A percentile compares a stretch with the other conserved stretches of the same genome.
Evolutionary conservation across 2,329 filamentous ascomycete species (phyloP).

Genomic region (Fusarium sp.): DNA sequence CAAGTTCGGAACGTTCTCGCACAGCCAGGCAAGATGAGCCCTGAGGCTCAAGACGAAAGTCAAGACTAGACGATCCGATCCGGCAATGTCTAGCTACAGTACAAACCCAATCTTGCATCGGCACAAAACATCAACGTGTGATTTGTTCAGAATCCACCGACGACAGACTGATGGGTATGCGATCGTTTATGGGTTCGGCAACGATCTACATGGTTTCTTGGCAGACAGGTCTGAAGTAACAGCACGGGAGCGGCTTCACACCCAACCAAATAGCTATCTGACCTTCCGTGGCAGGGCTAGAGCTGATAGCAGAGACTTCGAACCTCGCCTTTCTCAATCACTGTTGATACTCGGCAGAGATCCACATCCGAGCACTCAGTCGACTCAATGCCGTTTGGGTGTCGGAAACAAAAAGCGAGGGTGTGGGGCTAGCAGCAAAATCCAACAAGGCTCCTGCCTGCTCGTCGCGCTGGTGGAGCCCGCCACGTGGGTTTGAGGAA

Average conservation of each 20-base stretch:
- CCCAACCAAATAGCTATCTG: constrained; percentile 6
- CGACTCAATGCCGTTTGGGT: not conserved
- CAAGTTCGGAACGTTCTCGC: not conserved
- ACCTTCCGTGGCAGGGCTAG: not conserved
- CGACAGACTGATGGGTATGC: not conserved
- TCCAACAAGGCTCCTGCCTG: constrained; percentile 19
- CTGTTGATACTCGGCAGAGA: not conserved
- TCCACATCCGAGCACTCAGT: not conserved
- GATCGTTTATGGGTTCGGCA: constrained; percentile 15
- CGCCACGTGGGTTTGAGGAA: constrained; percentile 46
- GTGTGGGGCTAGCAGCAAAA: constrained; percentile 31
- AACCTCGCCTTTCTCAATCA: not conserved
- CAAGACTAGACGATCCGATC: not conserved
- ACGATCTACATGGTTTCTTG: constrained; percentile 8
- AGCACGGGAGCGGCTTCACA: not conserved
- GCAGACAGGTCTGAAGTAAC: constrained; percentile 10
- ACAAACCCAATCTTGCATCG: not conserved
- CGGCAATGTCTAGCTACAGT: not conserved
- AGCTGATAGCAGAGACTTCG: not conserved
- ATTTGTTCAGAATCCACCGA: not conserved
- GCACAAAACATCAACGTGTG: not conserved
- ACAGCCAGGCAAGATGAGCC: not conserved
- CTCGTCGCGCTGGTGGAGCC: constrained; percentile 33
- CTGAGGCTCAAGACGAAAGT: not conserved
- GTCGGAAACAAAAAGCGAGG: not conserved